Conservation (phyloP, 495 filamentous ascomycete genomes). For the Aspergillus olivimuriae region DNA sequence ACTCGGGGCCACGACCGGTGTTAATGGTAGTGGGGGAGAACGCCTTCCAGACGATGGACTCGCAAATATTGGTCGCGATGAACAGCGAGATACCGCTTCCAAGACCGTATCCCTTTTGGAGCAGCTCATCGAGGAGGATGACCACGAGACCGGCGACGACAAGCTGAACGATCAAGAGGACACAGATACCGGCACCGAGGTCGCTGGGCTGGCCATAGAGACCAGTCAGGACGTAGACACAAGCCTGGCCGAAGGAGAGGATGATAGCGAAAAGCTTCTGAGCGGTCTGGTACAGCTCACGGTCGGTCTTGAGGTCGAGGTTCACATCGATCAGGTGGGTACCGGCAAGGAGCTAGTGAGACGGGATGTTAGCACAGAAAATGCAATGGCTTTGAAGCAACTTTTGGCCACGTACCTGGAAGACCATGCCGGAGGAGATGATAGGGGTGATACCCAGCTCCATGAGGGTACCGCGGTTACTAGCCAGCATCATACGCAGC, state of each 20-base stretch:
- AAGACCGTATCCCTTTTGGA: slow-evolving; percentile 99
- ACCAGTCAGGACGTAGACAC: slow-evolving; percentile 94
- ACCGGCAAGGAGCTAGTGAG: slow-evolving; percentile 74
- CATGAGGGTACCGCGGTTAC: slow-evolving; percentile 98
- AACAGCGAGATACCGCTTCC: slow-evolving; percentile 98
- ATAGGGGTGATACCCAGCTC: slow-evolving; percentile 98
- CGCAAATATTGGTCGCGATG: slow-evolving; percentile 99
- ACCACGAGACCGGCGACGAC: slow-evolving; percentile 96
- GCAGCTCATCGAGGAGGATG: slow-evolving; percentile 97
- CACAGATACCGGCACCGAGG: slow-evolving; percentile 94
- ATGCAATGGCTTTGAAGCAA: too few species aligned
- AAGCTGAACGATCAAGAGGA: slow-evolving; percentile 94
- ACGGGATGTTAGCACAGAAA: background rate
- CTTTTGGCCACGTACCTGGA: slow-evolving; percentile 67
- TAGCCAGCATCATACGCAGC: slow-evolving; percentile 99
- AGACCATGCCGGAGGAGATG: slow-evolving; percentile 99
- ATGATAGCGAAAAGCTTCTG: slow-evolving; percentile 99
- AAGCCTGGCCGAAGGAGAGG: slow-evolving; percentile 92
- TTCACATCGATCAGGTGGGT: slow-evolving; percentile 99
- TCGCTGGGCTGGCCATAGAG: slow-evolving; percentile 95
- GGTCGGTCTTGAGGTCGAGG: slow-evolving; percentile 98
- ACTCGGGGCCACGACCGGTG: slow-evolving; percentile 97
- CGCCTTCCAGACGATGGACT: slow-evolving; percentile 99
- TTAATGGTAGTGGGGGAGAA: slow-evolving; percentile 99
- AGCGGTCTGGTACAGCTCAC: slow-evolving; percentile 98